These are phyloP conservation scores for Lentinula boryana DNA, from an alignment of 768 basidiomycete genomes.

Conservation along the genomic window DNA sequence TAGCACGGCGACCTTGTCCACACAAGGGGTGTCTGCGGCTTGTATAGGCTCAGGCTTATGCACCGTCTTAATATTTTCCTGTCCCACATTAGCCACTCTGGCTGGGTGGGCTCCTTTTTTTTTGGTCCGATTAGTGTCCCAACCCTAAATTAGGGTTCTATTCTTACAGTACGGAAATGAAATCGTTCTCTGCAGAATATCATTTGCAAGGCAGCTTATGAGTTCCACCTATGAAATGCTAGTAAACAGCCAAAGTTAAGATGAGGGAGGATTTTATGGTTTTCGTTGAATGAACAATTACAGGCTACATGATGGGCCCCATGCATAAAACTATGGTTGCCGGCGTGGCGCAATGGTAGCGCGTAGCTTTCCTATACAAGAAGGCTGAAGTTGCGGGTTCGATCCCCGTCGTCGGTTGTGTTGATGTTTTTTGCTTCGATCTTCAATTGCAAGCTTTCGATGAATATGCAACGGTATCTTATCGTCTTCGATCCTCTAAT, in stretches of 20 bases:
- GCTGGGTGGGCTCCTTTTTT: slow-evolving; percentile 7
- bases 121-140: not conserved
- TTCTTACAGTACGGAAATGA: not conserved
- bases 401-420: not conserved
- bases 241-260: too few species aligned
- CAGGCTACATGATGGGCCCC: too few species aligned
- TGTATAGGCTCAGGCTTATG: slow-evolving; percentile 8
- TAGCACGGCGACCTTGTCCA: slow-evolving; percentile 9
- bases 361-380: not conserved
- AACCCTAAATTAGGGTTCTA: slow-evolving; percentile 5
- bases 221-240: too few species aligned
- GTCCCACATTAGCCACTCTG: slow-evolving; percentile 7
- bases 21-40: slow-evolving; percentile 4
- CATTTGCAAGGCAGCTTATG: too few species aligned
- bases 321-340: not conserved
- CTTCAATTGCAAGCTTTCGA: not conserved
- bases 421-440: not conserved
- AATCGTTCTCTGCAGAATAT: too few species aligned
- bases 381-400: slow-evolving; percentile 1
- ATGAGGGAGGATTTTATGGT: too few species aligned
- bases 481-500: not conserved
- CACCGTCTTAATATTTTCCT: slow-evolving; percentile 8
- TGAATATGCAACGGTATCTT: not conserved
- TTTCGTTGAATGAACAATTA: too few species aligned
- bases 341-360: not conserved